A percentile compares a stretch with the other conserved stretches of the same genome.
Conservation (phyloP, 139 green algal species). For the Micractinium sp. region DNA sequence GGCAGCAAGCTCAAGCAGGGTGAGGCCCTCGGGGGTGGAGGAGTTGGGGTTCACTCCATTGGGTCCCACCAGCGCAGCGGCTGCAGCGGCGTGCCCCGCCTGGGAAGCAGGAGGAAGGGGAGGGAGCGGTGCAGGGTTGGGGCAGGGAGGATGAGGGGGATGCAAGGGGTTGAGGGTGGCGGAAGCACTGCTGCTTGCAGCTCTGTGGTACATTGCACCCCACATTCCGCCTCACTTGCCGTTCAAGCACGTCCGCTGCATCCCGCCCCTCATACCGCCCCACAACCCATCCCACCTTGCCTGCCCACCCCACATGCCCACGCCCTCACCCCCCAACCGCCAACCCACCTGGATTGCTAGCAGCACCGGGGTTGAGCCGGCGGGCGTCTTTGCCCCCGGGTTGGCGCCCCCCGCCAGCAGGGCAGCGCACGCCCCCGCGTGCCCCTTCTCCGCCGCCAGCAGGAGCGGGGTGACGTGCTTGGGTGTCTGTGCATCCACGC, state of each 20-base stretch:
- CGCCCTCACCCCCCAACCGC: not conserved
- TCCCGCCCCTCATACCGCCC: not conserved
- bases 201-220: no score
- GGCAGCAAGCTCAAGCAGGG: conserved; percentile 10
- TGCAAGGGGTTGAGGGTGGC: not conserved
- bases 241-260: no score
- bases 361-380: not conserved
- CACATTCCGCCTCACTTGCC: no score
- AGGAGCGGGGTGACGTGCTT: conserved; percentile 27
- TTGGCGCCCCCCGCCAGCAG: conserved; percentile 15
- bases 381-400: not conserved
- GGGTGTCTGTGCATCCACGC: not conserved
- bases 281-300: not conserved
- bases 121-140: not conserved
- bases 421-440: not conserved
- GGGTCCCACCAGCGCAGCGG: not conserved
- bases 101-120: not conserved
- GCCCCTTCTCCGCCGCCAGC: not conserved
- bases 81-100: conserved; percentile 1
- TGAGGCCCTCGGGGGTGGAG: not conserved
- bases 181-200: not conserved
- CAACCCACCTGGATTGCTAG: not conserved
- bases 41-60: conserved; percentile 5
- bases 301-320: not conserved
- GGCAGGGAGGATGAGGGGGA: not conserved